Conservation (phyloP, 116 monocot species). For the Dioscorea cayenensis region DNA sequence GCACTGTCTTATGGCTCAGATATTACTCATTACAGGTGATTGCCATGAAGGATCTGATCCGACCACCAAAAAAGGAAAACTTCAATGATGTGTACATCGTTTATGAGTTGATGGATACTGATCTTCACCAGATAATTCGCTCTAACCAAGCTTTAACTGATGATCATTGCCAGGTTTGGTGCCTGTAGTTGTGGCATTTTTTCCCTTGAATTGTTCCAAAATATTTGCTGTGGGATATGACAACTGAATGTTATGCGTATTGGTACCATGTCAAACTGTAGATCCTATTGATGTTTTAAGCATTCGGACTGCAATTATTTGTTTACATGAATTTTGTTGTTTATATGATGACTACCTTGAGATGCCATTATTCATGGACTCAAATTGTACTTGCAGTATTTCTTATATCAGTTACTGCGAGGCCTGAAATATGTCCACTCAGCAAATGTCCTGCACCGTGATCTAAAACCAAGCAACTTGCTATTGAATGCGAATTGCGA, state of each 20-base stretch:
- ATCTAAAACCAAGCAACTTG: constrained; percentile 44
- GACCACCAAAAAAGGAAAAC: constrained; percentile 67
- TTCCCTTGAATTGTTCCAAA: neutral
- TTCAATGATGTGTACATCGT: constrained; percentile 97
- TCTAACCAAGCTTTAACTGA: constrained; percentile 68
- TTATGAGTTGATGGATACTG: constrained; percentile 88
- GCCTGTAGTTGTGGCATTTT: neutral
- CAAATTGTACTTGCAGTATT: constrained; percentile 26
- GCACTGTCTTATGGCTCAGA: neutral
- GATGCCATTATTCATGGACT: constrained; percentile 1
- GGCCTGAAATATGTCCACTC: constrained; percentile 46
- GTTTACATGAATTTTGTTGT: neutral
- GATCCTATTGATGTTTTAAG: too few species aligned
- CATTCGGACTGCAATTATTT: too few species aligned
- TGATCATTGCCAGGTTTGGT: constrained; percentile 81
- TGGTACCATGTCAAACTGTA: neutral
- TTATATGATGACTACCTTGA: neutral
- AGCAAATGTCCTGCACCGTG: constrained; percentile 44
- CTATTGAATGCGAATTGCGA: constrained; percentile 46
- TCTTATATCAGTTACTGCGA: constrained; percentile 37
- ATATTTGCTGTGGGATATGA: neutral
- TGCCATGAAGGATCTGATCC: constrained; percentile 82
- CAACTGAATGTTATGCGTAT: neutral
- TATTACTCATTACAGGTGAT: constrained; percentile 45
- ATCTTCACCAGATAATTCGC: constrained; percentile 85